Evolutionary conservation across 108 stramenopile genomes (phyloP).

Genomic region (Poteriospumella lacustris): DNA sequence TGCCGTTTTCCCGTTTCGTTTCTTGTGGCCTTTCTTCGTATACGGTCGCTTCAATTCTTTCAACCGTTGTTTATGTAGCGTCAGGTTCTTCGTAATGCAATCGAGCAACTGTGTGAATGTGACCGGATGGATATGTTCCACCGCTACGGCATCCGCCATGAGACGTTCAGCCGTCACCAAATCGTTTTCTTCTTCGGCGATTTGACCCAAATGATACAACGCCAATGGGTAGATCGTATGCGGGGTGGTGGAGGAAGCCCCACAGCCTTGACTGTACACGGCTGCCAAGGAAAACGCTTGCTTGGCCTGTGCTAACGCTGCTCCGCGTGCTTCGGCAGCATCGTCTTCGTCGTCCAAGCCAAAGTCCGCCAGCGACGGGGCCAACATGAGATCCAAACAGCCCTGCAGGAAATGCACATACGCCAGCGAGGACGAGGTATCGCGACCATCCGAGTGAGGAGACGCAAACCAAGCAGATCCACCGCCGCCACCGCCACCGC

Average conservation of each 20-base stretch:
- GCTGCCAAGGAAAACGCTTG: not conserved
- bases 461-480: too few species aligned
- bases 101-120: not conserved
- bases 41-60: not conserved
- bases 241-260: too few species aligned
- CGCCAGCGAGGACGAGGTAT: too few species aligned
- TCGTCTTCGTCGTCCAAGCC: too few species aligned
- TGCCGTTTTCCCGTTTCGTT: not conserved
- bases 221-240: not conserved
- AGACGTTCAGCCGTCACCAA: not conserved
- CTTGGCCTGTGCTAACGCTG: not conserved
- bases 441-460: too few species aligned
- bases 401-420: not conserved
- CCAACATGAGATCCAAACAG: not conserved
- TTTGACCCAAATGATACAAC: not conserved
- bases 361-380: not conserved
- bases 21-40: not conserved
- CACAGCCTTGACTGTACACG: not conserved
- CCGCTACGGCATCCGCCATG: not conserved
- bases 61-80: not conserved
- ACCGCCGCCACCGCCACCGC: too few species aligned
- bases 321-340: too few species aligned
- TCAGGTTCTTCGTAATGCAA: not conserved
- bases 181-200: not conserved
- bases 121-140: not conserved